Base-by-base conservation (phyloP, 495 filamentous ascomycete species). In the Xanthoparmelia taractica region DNA sequence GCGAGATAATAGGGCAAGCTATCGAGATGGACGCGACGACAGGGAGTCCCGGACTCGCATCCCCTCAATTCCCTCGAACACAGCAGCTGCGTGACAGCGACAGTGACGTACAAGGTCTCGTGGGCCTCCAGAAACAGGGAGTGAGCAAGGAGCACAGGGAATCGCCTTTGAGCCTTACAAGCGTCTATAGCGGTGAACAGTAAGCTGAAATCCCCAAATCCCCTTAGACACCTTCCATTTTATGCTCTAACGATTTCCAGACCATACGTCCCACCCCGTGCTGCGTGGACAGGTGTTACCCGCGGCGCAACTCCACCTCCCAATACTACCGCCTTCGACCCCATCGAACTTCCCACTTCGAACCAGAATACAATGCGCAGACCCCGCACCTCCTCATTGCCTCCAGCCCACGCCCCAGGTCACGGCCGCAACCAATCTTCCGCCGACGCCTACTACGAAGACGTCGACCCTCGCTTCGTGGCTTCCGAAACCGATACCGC, bases 401-500 rank as follows among this genome's bases (percentile, higher is more conserved):
- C 63, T 58, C 75, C 64, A 36, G 75, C 56, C 59, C 54, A 65
- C 70, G 66, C 55, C 50, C 40, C 72, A 47, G 31, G 58, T 73
- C 75, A 81, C 74, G 72, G 70, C 52, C 72, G 82, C 57, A 71
- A 70, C 23, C 74, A 71, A 33, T 80, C 81, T 29, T 65, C 68
- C 13, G 61, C 47, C 40, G 78, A 79, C 52, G 74, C 82, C 63
- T 97, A 97, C 74, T 96, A 93, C 71, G 94, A 98, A 81, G 94
- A 97, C 72, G 87, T 94, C 25, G 92, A 95, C 62, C 94, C 94
- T 29, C 87, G 87, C 47, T 98, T 97, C 72, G 88, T 77, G 55
- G 80, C 63, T 71, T 74, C 61, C 73, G n/a, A 54, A 33, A 18
- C 43, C 18, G 27, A 59, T 60, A 59, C 23, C 56, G 64, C 58